Evolutionary conservation across 2,329 filamentous ascomycete genomes (phyloP), one percentile per base, ranked within the genome.

Genomic region (Scorias spongiosa): DNA sequence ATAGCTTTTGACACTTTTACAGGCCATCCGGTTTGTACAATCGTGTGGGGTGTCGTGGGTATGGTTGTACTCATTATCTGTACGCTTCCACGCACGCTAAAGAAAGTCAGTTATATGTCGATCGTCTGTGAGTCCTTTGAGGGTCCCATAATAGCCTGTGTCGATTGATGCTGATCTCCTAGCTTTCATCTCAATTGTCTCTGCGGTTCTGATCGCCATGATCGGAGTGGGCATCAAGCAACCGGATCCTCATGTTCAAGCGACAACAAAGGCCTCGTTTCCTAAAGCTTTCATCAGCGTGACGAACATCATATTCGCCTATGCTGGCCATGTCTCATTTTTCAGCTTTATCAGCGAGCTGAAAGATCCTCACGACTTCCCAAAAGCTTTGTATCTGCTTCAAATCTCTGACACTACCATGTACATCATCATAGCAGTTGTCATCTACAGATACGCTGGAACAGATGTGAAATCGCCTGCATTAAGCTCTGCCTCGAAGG

Each of bases 291-390:
- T 81, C 55, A 67, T 76, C 11, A 71, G 74, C 20, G 70, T 81
- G 34, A 71, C 69, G 55, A 84, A 84, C 62, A 84, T 85, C 42
- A 70, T 82, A 46, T 80, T 86, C 48, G 79, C 81, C 44, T 85
- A 48, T 55, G 65, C 63, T 43, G 77, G 78, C 28, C 78, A 82
- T 55, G 74, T 77, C 14, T 75, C 74, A 42, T 83, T 80, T 65
- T 80, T 82, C 61, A 69, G 67, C 44, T 73, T 84, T 57, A 76
- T 80, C 52, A 70, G 72, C 30, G 80, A 84, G 57, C 66, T 84
- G 54, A 72, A 74, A 54, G 65, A 77, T 44, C 78, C 79, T 1
- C 63, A 66, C 43, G 72, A 78, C 48, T 80, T 73, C 58, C 68
- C 71, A 30, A 78, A 79, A 58, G 74, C 79, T 5, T 70, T 85